Evolutionary conservation across 108 stramenopile species (phyloP).

Genomic region (Pseudonitzschia delicatissima): DNA sequence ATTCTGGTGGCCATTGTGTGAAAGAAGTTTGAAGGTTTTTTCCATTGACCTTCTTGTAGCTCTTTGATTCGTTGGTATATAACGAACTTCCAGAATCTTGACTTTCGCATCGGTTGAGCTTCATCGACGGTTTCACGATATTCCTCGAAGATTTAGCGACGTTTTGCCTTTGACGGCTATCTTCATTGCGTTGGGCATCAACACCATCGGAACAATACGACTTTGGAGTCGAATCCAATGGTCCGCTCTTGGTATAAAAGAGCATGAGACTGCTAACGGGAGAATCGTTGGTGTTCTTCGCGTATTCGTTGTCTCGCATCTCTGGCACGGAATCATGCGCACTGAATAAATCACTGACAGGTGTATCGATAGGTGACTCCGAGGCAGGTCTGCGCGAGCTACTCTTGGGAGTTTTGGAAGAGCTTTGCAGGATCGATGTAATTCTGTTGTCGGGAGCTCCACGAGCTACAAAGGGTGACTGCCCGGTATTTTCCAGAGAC

Average conservation of each 20-base stretch:
- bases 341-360: conserved; percentile 23
- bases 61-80: conserved; percentile 6
- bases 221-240: conserved; percentile 11
- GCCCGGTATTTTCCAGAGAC: not conserved
- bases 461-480: conserved; percentile 25
- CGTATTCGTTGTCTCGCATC: not conserved
- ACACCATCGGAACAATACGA: conserved; percentile 2
- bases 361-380: conserved; percentile 6
- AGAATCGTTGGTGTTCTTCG: not conserved
- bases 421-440: conserved; percentile 5
- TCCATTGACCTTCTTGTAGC: conserved; percentile 1
- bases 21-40: conserved; percentile 5
- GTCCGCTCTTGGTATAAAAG: conserved; percentile 14
- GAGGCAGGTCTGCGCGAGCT: not conserved
- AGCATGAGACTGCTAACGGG: conserved; percentile 14
- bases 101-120: not conserved
- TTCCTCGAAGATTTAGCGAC: too few species aligned
- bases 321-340: conserved; percentile 6
- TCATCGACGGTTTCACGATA: not conserved
- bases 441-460: conserved; percentile 3
- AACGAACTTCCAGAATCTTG: conserved; percentile 1
- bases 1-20: too few species aligned
- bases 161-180: not conserved
- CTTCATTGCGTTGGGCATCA: conserved; percentile 2
- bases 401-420: not conserved